Conservation (phyloP, 768 basidiomycete species). For the Leccinum ochraceum region DNA sequence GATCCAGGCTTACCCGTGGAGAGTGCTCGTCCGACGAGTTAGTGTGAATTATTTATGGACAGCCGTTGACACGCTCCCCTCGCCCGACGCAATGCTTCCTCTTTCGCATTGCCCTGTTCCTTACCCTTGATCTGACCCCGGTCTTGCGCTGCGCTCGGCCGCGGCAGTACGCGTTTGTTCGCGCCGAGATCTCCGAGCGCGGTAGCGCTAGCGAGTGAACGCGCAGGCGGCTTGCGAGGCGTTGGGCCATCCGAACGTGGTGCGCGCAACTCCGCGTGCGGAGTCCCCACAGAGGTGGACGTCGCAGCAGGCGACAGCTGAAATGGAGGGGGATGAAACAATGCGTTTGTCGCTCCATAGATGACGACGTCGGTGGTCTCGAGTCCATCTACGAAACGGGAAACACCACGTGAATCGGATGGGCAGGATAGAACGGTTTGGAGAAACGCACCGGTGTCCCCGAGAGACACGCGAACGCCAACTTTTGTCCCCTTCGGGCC, state of each 20-base stretch:
- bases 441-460: constrained; percentile 54
- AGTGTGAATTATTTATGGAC: too few relatives aligned
- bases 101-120: constrained; percentile 24
- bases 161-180: constrained; percentile 25
- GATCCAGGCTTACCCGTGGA: too few relatives aligned
- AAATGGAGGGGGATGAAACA: constrained; percentile 10
- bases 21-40: too few relatives aligned
- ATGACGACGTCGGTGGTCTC: constrained; percentile 69
- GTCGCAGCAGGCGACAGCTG: constrained; percentile 13
- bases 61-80: constrained; percentile 22
- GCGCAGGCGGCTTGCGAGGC: constrained; percentile 62
- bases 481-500: constrained; percentile 41
- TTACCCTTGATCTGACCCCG: constrained; percentile 14
- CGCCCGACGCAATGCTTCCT: constrained; percentile 36
- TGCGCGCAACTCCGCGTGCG: constrained; percentile 23
- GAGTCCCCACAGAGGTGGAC: constrained; percentile 26
- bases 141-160: constrained; percentile 8
- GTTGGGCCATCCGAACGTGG: constrained; percentile 81
- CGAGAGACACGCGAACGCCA: constrained; percentile 69
- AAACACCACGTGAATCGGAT: neutral
- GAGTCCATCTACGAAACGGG: constrained; percentile 51
- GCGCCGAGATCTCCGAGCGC: constrained; percentile 20
- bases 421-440: neutral
- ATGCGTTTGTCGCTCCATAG: constrained; percentile 39
- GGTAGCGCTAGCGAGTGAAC: constrained; percentile 18